Percentiles rank a stretch among this genome's conserved stretches.
Conservation (phyloP, 805 yeast genomes). For the Saccharomyces paradoxus region DNA sequence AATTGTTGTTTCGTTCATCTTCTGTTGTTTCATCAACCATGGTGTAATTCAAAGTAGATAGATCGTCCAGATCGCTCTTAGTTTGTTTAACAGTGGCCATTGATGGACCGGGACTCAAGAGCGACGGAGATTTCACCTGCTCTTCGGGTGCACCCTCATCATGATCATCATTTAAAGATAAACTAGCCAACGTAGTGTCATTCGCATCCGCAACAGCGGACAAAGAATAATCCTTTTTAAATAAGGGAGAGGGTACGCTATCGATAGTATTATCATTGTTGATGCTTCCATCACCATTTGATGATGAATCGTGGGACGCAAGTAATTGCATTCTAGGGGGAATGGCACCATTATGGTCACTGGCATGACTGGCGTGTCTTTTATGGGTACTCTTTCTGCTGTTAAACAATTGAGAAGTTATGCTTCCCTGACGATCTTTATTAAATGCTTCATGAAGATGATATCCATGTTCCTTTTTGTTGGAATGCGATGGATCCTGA, state of each 20-base stretch:
- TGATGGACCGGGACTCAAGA: constrained; percentile 17
- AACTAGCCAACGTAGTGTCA: constrained; percentile 11
- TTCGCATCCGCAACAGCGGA: neutral
- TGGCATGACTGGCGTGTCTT: constrained; percentile 5
- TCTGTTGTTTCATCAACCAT: neutral
- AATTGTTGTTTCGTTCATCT: neutral
- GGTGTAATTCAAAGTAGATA: neutral
- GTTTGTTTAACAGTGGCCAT: constrained; percentile 19
- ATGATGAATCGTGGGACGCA: neutral
- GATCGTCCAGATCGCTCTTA: constrained; percentile 6
- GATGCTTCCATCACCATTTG: neutral
- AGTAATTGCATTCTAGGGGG: neutral
- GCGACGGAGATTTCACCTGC: constrained; percentile 4
- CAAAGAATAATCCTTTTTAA: constrained; percentile 6
- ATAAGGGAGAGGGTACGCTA: constrained; percentile 1
- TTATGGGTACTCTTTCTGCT: constrained; percentile 8
- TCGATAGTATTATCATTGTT: too few relatives aligned
- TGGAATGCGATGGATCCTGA: constrained; percentile 1
- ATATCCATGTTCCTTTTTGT: constrained; percentile 1
- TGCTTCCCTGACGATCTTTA: constrained; percentile 9
- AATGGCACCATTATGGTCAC: neutral
- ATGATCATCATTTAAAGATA: constrained; percentile 9
- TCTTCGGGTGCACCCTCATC: constrained; percentile 2
- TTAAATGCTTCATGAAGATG: constrained; percentile 3
- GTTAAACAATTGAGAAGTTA: constrained; percentile 19